Conservation (phyloP, 805 yeast genomes). For the Lipomyces starkeyi region DNA sequence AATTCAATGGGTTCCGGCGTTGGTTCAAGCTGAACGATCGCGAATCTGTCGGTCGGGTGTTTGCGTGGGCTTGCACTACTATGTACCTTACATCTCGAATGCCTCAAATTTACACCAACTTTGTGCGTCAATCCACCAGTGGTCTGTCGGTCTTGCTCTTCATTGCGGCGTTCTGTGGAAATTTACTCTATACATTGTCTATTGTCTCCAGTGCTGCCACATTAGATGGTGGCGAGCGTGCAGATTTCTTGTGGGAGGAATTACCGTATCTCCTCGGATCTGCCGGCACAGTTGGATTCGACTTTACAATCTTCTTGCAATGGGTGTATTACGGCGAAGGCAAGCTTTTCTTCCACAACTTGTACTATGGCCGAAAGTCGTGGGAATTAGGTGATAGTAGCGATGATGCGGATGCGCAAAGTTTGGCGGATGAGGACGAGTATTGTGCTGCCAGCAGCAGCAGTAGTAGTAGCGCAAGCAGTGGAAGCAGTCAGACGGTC, state of each 20-base stretch:
- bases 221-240: slow-evolving; percentile 45
- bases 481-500: slow-evolving; percentile 7
- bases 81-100: slow-evolving; percentile 79
- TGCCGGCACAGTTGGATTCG: slow-evolving; percentile 83
- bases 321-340: slow-evolving; percentile 39
- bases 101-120: slow-evolving; percentile 84
- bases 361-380: slow-evolving; percentile 28
- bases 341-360: slow-evolving; percentile 26
- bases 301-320: slow-evolving; percentile 55
- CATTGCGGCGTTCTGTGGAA: slow-evolving; percentile 78
- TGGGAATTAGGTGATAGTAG: slow-evolving; percentile 21
- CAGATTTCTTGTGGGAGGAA: slow-evolving; percentile 66
- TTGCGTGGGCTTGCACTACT: slow-evolving; percentile 81
- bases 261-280: slow-evolving; percentile 85
- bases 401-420: slow-evolving; percentile 5
- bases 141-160: slow-evolving; percentile 85
- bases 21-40: slow-evolving; percentile 28
- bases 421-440: slow-evolving; percentile 8
- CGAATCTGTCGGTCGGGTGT: slow-evolving; percentile 50
- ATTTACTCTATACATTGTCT: slow-evolving; percentile 74
- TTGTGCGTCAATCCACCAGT: slow-evolving; percentile 76
- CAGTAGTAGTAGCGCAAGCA: slow-evolving; percentile 23
- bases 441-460: slow-evolving; percentile 10
- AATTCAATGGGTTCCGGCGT: slow-evolving; percentile 24
- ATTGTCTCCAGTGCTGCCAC: slow-evolving; percentile 62